These are phyloP conservation scores for Leccinum subrobustum DNA, from an alignment of 1,284 basidiomycete species.

Conservation along the genomic window DNA sequence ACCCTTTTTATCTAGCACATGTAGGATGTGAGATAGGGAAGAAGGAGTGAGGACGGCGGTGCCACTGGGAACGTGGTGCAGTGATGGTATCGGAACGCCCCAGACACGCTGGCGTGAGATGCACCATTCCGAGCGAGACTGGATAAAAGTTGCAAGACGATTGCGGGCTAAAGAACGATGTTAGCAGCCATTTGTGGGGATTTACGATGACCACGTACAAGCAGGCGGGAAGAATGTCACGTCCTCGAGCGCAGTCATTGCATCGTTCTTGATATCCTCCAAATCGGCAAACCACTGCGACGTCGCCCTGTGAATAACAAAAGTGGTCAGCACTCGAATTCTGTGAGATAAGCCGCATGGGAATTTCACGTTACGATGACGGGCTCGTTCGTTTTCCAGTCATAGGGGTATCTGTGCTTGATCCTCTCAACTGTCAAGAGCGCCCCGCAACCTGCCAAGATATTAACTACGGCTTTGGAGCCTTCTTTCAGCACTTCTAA, in stretches of 20 bases:
- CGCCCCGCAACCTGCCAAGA: conserved; percentile 59
- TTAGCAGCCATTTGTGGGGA: conserved; percentile 1
- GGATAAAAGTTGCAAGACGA: conserved; percentile 83
- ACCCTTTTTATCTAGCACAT: conserved; percentile 72
- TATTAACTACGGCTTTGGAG: conserved; percentile 59
- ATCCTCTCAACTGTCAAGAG: conserved; percentile 72
- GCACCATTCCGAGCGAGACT: conserved; percentile 96
- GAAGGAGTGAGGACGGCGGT: conserved; percentile 65
- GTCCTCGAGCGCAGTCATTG: conserved; percentile 67
- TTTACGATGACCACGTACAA: conserved; percentile 44
- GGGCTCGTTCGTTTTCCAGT: conserved; percentile 95
- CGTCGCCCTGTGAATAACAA: conserved; percentile 65
- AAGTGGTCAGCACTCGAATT: conserved; percentile 9
- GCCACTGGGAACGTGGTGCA: conserved; percentile 71
- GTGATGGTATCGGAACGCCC: conserved; percentile 95
- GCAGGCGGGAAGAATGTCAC: conserved; percentile 79
- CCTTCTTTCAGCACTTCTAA: conserved; percentile 76
- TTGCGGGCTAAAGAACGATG: conserved; percentile 59
- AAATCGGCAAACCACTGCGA: conserved; percentile 98
- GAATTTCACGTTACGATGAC: conserved; percentile 79
- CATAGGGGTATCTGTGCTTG: conserved; percentile 92
- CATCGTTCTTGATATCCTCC: conserved; percentile 77
- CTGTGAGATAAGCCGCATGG: background rate
- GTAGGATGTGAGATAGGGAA: conserved; percentile 78
- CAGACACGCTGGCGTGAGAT: conserved; percentile 97